phyloP scores from a whole-genome alignment of 2,329 filamentous ascomycete species.

The Hypoxylon sp. region DNA sequence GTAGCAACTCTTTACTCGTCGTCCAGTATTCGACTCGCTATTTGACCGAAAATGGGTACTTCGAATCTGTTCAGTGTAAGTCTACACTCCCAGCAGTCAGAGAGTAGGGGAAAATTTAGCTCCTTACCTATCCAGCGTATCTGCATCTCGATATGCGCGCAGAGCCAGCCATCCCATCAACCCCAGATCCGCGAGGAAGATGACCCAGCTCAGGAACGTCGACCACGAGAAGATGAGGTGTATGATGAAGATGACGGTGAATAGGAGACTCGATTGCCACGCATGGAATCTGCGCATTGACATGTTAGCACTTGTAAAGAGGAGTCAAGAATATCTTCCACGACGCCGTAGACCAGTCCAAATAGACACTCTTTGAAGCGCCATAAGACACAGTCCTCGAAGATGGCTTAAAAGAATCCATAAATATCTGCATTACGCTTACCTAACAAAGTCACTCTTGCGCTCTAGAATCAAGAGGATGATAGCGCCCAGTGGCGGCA shows the following conservation, averaged over 20 bases:
- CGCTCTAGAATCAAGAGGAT: conserved; percentile 87
- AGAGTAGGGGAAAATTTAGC: conserved; percentile 11
- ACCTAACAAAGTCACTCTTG: conserved; percentile 97
- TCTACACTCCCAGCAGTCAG: neutral
- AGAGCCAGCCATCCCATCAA: conserved; percentile 82
- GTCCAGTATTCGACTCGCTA: conserved; percentile 91
- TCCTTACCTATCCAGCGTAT: conserved; percentile 70
- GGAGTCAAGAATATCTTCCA: neutral
- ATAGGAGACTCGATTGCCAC: conserved; percentile 91
- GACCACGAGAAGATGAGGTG: conserved; percentile 92
- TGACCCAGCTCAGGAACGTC: conserved; percentile 82
- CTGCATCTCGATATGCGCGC: conserved; percentile 86
- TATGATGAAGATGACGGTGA: conserved; percentile 78
- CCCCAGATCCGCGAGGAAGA: conserved; percentile 80
- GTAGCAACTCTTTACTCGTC: conserved; percentile 65
- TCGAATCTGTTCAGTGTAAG: conserved; percentile 72
- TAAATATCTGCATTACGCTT: neutral
- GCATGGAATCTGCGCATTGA: conserved; percentile 80
- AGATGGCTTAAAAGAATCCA: neutral
- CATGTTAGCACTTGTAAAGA: conserved; percentile 39
- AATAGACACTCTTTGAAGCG: neutral
- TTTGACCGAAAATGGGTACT: conserved; percentile 84
- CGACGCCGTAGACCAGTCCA: neutral
- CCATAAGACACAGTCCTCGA: neutral
- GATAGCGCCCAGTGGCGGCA: conserved; percentile 89